Evolutionary conservation across 2,329 filamentous ascomycete genomes (phyloP).

Genomic region (Microsporum ferrugineum): DNA sequence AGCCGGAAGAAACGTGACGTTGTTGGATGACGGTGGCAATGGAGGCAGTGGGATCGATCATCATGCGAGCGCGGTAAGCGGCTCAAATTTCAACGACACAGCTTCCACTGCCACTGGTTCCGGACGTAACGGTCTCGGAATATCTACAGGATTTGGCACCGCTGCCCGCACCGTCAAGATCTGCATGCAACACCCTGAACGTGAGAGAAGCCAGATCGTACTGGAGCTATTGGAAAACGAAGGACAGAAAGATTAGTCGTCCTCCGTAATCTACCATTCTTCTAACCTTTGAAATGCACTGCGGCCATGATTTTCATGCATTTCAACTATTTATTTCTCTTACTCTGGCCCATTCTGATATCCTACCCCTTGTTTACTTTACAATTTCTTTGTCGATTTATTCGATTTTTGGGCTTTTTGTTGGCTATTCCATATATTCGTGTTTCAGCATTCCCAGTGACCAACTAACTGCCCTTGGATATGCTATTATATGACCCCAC

Average conservation of each 20-base stretch:
- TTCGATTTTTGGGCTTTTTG: background rate
- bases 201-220: constrained; percentile 72
- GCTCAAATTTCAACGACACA: constrained; percentile 17
- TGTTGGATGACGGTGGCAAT: constrained; percentile 68
- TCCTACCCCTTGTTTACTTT: background rate
- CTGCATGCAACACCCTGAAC: constrained; percentile 85
- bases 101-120: constrained; percentile 18
- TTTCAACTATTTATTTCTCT: background rate
- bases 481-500: background rate
- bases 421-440: background rate
- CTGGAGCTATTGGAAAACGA: constrained; percentile 89
- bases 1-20: constrained; percentile 76
- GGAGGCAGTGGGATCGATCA: constrained; percentile 40
- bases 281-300: background rate
- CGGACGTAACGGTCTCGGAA: constrained; percentile 25
- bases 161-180: constrained; percentile 73
- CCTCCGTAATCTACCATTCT: background rate
- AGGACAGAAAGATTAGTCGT: constrained; percentile 50
- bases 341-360: background rate
- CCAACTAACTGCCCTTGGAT: background rate
- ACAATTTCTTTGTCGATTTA: background rate
- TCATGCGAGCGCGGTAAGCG: constrained; percentile 20
- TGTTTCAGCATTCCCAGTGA: background rate
- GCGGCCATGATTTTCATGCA: background rate
- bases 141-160: constrained; percentile 23